Conservation (phyloP, 1,139 yeast genomes). For the Lodderomyces theae region DNA sequence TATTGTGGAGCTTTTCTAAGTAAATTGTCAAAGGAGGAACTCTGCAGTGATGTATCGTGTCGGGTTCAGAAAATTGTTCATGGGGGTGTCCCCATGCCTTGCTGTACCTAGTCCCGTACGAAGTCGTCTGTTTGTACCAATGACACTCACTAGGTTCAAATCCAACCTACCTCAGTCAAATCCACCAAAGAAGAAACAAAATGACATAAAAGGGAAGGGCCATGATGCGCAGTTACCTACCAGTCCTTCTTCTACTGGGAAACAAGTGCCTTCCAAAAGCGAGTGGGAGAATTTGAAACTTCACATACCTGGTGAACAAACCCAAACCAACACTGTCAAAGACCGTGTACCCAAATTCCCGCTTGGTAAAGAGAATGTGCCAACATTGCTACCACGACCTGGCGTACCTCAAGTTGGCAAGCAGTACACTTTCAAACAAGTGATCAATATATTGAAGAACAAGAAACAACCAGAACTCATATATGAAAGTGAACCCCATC, state of each 20-base stretch:
- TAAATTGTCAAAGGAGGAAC: no score
- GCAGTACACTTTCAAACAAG: constrained; percentile 56
- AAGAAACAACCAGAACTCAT: constrained; percentile 68
- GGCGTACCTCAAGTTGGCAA: constrained; percentile 71
- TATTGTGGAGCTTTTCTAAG: no score
- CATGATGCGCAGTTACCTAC: constrained; percentile 20
- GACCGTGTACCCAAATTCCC: constrained; percentile 65
- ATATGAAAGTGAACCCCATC: constrained; percentile 82
- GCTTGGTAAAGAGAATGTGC: constrained; percentile 61
- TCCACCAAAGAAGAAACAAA: constrained; percentile 1
- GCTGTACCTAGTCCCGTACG: background rate
- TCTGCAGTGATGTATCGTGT: background rate
- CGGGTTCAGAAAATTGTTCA: background rate
- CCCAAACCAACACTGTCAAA: constrained; percentile 44
- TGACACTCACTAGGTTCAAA: constrained; percentile 17
- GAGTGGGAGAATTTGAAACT: constrained; percentile 48
- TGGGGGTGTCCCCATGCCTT: background rate
- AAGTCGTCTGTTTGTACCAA: background rate
- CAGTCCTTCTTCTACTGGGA: constrained; percentile 13
- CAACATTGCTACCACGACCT: constrained; percentile 69
- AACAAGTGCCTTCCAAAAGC: constrained; percentile 29
- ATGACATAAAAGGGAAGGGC: background rate
- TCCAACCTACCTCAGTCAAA: constrained; percentile 20
- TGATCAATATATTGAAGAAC: constrained; percentile 56
- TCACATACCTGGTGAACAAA: constrained; percentile 61